Evolutionary conservation across 2,329 filamentous ascomycete species (phyloP).

Genomic region (Endothia cerciana): DNA sequence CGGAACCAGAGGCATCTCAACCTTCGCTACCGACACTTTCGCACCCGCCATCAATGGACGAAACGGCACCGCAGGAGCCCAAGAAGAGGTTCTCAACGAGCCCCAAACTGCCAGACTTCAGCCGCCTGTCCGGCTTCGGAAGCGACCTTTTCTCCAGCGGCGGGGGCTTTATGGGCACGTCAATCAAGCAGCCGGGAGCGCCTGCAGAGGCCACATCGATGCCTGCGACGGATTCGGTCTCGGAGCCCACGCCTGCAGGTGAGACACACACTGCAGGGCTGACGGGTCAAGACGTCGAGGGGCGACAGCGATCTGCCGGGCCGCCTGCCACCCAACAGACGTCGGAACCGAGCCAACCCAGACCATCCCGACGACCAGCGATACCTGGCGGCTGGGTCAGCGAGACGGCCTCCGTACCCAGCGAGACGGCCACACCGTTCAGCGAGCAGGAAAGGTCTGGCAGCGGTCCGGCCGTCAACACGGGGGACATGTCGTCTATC

Average conservation of each 20-base stretch:
- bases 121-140: conserved; percentile 64
- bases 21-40: conserved; percentile 18
- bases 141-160: conserved; percentile 57
- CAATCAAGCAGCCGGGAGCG: conserved; percentile 30
- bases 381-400: conserved; percentile 41
- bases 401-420: conserved; percentile 35
- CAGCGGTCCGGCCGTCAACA: conserved; percentile 6
- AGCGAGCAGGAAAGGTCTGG: conserved; percentile 2
- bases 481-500: conserved; percentile 18
- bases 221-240: no score
- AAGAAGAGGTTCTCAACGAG: conserved; percentile 51
- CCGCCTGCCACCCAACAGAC: neutral
- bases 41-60: conserved; percentile 19
- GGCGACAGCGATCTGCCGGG: neutral
- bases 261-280: neutral
- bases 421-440: conserved; percentile 27
- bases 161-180: conserved; percentile 33
- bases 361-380: conserved; percentile 33
- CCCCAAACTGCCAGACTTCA: conserved; percentile 61
- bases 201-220: conserved; percentile 3
- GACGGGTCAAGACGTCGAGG: no score
- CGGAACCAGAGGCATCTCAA: conserved; percentile 7
- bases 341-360: conserved; percentile 17
- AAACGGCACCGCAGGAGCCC: conserved; percentile 27
- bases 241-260: no score